Evolutionary conservation across 352 stramenopile genomes (phyloP).

Genomic region (Pythium angustatum): DNA sequence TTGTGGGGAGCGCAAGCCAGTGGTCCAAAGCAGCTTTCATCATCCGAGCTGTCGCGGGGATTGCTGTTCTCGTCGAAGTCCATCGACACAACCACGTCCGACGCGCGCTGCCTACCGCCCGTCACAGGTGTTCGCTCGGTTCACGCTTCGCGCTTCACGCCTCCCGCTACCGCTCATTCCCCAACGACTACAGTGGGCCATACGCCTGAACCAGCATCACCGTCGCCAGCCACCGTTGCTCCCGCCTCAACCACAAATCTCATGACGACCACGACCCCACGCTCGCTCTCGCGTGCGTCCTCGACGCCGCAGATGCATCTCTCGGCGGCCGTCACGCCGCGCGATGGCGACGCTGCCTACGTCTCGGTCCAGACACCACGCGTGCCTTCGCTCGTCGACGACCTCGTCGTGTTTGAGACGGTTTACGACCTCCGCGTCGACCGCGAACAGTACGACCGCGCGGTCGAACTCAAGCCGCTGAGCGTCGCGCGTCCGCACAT

Average conservation of each 20-base stretch:
- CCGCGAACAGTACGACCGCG: slow-evolving; percentile 57
- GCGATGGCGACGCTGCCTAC: slow-evolving; percentile 21
- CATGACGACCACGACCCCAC: not conserved
- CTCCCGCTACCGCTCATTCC: too few relatives aligned
- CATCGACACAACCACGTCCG: too few relatives aligned
- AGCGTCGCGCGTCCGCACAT: slow-evolving; percentile 92
- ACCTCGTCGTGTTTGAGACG: slow-evolving; percentile 12
- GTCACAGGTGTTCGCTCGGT: too few relatives aligned
- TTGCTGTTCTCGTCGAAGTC: too few relatives aligned
- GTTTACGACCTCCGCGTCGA: slow-evolving; percentile 57
- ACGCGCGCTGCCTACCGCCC: too few relatives aligned
- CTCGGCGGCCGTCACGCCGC: slow-evolving; percentile 16
- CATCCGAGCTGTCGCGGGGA: too few relatives aligned
- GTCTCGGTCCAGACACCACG: slow-evolving; percentile 22
- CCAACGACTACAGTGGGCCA: too few relatives aligned
- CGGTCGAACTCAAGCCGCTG: slow-evolving; percentile 75
- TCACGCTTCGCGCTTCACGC: too few relatives aligned
- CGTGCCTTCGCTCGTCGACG: slow-evolving; percentile 11
- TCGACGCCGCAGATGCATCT: slow-evolving; percentile 13
- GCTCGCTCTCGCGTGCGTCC: not conserved
- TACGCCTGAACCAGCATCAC: not conserved
- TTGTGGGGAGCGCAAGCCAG: too few relatives aligned
- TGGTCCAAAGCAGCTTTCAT: too few relatives aligned
- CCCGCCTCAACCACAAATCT: not conserved
- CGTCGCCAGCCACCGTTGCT: not conserved